Base-by-base conservation (phyloP, 176 grass and related monocot genomes). In the Dendrocalamus sinicus region DNA sequence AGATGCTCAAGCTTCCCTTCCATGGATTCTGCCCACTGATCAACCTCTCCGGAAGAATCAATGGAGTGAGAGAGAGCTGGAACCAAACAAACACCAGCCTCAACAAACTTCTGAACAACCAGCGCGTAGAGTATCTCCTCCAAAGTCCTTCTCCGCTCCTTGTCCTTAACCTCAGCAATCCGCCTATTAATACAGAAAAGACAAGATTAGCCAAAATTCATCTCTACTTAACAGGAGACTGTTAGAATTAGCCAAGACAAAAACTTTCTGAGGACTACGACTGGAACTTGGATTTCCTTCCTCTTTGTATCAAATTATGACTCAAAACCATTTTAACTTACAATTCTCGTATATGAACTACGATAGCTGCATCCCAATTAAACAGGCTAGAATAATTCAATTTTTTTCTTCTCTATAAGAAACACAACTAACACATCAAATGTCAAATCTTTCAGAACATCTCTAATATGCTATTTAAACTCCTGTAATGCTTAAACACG, bases 151-250 rank as follows among this genome's bases (percentile, higher is more conserved):
- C 79, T 88, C 82, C 90, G 86, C 26, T 99, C 96, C 53, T 94
- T 99, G 81, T 90, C 96, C 84, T 99, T 99, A 32, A 99, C 91
- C 80, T 99, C 96, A 30, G 96, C 96, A 62, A 99, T 99, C 76
- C 96, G 90, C 87, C 96, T 98, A 82, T 86, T 57, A 81, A 75
- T 68, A 44, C 48, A 70, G 64, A 91, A 48, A 82, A 89, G 12
- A 59, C 39, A 47, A 57, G 44, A 76, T 88, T 23, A 77, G 45
- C 67, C 39, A 30, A 83, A 3, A 75, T 83, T 47, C 70, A 30
- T 40, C 26, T 64, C 58, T 66, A 78, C 37, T 66, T 19, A 43
- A 43, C 20, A 85, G 12, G 50, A 87, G 47, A 67, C 9, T 14
- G 7, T 32, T 11, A 79, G 41, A 78, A 81, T 44, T 50, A 76